Evolutionary conservation across 805 yeast species (phyloP), one percentile per base, ranked within the genome.

Genomic region (Scheffersomyces amazonensis): DNA sequence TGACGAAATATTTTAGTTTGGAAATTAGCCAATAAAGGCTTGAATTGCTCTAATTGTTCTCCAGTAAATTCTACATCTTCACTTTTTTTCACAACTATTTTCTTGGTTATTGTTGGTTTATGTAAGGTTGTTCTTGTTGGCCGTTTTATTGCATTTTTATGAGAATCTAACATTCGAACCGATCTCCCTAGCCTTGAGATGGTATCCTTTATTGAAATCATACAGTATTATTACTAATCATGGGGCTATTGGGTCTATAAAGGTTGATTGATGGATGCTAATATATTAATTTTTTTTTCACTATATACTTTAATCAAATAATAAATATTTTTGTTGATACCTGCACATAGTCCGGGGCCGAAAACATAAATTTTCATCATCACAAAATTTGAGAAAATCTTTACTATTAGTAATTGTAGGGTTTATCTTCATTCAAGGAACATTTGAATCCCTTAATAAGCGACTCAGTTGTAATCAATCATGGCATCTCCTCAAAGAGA

Each of bases 401-500:
- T n/a, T n/a, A n/a, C n/a, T n/a, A n/a, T n/a, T n/a, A n/a, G n/a
- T n/a, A n/a, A n/a, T n/a, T n/a, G n/a, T n/a, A n/a, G n/a, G n/a
- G n/a, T n/a, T n/a, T n/a, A n/a, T n/a, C n/a, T n/a, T n/a, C n/a
- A n/a, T n/a, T n/a, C n/a, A n/a, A n/a, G n/a, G n/a, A n/a, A n/a
- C n/a, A n/a, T n/a, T n/a, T n/a, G n/a, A n/a, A n/a, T n/a, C n/a
- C n/a, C n/a, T n/a, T n/a, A n/a, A n/a, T n/a, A n/a, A n/a, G n/a
- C n/a, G n/a, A n/a, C n/a, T n/a, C n/a, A n/a, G n/a, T n/a, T n/a
- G n/a, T 27, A 22, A 33, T 22, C 31, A 30, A 37, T 22, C 24
- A 69, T 68, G 73, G 64, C 74, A 35, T 66, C 72, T 42, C 69
- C 66, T 58, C 78, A 76, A 58, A 87, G 90, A 77, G 96, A 87